phyloP scores from a whole-genome alignment of 805 yeast species.

The Metahyphopichia silvanorum region DNA sequence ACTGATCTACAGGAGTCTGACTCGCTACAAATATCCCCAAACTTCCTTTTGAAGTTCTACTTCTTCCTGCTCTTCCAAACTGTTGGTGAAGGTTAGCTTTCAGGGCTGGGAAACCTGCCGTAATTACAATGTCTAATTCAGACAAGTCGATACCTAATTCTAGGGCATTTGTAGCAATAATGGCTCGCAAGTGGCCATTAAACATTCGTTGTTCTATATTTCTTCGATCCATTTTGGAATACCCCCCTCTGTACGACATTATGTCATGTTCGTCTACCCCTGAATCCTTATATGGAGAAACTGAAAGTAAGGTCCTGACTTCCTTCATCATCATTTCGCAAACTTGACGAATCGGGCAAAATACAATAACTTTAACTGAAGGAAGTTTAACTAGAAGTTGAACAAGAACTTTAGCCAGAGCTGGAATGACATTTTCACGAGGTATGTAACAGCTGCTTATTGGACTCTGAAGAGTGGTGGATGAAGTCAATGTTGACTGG shows the following conservation, averaged over 20 bases:
- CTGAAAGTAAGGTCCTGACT: slow-evolving; percentile 54
- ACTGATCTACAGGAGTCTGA: slow-evolving; percentile 80
- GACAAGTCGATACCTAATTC: slow-evolving; percentile 97
- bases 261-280: slow-evolving; percentile 48
- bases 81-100: slow-evolving; percentile 90
- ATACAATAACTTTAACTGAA: slow-evolving; percentile 79
- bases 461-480: slow-evolving; percentile 1
- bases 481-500: slow-evolving; percentile 1
- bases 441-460: slow-evolving; percentile 22
- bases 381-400: slow-evolving; percentile 51
- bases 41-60: slow-evolving; percentile 66
- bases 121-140: slow-evolving; percentile 82
- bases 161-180: slow-evolving; percentile 91
- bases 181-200: slow-evolving; percentile 77
- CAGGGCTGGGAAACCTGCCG: slow-evolving; percentile 91
- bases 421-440: slow-evolving; percentile 67
- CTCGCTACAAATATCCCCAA: slow-evolving; percentile 83
- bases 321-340: slow-evolving; percentile 89
- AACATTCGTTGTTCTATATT: slow-evolving; percentile 89
- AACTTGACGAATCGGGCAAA: slow-evolving; percentile 80
- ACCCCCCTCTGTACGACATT: slow-evolving; percentile 95
- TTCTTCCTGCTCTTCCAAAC: slow-evolving; percentile 95
- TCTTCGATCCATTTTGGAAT: slow-evolving; percentile 80
- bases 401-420: slow-evolving; percentile 72
- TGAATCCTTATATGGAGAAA: slow-evolving; percentile 19